phyloP scores from a whole-genome alignment of 2,329 filamentous ascomycete genomes.

The Metarhizium album region DNA sequence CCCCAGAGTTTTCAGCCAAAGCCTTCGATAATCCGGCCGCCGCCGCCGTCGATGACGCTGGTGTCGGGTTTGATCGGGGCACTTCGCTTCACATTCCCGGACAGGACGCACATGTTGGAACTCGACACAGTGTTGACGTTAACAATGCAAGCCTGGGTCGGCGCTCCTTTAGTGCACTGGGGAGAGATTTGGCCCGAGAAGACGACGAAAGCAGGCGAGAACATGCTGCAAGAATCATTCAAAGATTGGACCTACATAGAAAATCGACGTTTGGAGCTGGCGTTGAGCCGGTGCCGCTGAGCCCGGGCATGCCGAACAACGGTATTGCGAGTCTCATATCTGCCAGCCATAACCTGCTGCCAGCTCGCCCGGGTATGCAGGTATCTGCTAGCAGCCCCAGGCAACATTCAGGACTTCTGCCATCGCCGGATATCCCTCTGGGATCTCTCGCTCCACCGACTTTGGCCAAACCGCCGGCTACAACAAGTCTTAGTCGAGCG shows the following conservation, averaged over 20 bases:
- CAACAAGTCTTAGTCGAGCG: conserved; percentile 76
- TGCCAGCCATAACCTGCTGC: conserved; percentile 69
- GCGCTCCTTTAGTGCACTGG: conserved; percentile 45
- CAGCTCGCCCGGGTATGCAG: conserved; percentile 37
- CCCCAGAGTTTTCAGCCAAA: conserved; percentile 84
- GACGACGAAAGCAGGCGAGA: conserved; percentile 69
- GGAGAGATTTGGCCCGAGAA: conserved; percentile 39
- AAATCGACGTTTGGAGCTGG: conserved; percentile 53
- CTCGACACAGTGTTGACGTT: conserved; percentile 65
- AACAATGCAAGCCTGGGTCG: conserved; percentile 32
- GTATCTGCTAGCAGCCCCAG: conserved; percentile 19
- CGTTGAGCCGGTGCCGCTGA: conserved; percentile 25
- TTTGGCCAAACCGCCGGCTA: conserved; percentile 68
- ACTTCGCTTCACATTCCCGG: conserved; percentile 54
- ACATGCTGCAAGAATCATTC: conserved; percentile 80
- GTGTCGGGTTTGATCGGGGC: conserved; percentile 42
- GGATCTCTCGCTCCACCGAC: conserved; percentile 72
- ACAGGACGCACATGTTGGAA: conserved; percentile 38
- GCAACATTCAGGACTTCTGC: conserved; percentile 19
- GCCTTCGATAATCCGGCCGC: conserved; percentile 53
- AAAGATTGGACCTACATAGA: conserved; percentile 82
- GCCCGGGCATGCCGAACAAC: conserved; percentile 31
- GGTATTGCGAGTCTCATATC: conserved; percentile 82
- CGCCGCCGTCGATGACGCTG: conserved; percentile 39
- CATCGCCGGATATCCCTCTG: conserved; percentile 33